A percentile compares a stretch with the other conserved stretches of the same genome.
phyloP scores from a whole-genome alignment of 371 early-diverging fungal species.

The Phascolomyces articulosus region DNA sequence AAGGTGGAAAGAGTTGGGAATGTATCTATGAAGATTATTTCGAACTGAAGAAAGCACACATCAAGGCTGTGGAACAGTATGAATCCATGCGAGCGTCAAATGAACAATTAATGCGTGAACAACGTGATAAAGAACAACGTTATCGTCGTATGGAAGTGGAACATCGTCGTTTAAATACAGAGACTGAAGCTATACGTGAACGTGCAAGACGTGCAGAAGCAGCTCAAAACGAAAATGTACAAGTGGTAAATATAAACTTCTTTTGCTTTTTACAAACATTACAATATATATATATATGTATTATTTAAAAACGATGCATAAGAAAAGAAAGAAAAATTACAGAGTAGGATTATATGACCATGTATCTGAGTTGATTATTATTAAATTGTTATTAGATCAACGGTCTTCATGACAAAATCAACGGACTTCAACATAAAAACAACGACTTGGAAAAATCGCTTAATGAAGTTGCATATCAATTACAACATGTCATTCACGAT shows the following conservation, averaged over 20 bases:
- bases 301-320: too few species aligned
- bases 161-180: slow-evolving; percentile 7
- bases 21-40: slow-evolving; percentile 26
- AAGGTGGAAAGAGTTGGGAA: slow-evolving; percentile 24
- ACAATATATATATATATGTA: too few species aligned
- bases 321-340: too few species aligned
- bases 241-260: not conserved
- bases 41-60: slow-evolving; percentile 15
- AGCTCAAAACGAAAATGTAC: not conserved
- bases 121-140: slow-evolving; percentile 16
- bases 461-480: slow-evolving; percentile 22
- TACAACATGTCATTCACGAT: slow-evolving; percentile 20
- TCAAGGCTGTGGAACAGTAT: slow-evolving; percentile 6
- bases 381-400: too few species aligned
- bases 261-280: too few species aligned
- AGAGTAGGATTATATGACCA: too few species aligned
- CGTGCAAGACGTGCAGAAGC: not conserved
- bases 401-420: not conserved
- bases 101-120: slow-evolving; percentile 17
- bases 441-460: not conserved
- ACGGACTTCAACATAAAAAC: not conserved
- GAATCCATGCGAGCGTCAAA: slow-evolving; percentile 10
- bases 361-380: too few species aligned
- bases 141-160: slow-evolving; percentile 19
- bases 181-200: slow-evolving; percentile 4